Base-by-base conservation (phyloP, 805 yeast genomes). In the Yamadazyma takamatsuzukensis region DNA sequence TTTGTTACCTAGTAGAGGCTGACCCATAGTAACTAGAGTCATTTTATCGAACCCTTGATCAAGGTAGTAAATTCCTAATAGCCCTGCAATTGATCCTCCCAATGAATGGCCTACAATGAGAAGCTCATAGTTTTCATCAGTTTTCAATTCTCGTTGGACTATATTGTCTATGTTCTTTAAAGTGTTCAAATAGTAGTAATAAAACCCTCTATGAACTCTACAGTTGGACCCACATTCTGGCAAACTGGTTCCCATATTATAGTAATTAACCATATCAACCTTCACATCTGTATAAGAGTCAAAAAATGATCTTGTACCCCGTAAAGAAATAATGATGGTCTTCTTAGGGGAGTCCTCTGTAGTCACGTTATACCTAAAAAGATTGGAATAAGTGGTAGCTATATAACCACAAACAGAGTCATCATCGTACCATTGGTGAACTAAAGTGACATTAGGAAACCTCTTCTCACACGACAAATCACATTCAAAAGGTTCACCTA, bases 271-370 rank as follows among this genome's bases (percentile, higher is more conserved):
- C 61, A 61, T 64, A 25, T 56, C 63, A 6, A 65, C 56, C 27
- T 59, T 56, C 21, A 67, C 37, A 40, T 68, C 73, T 0, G 70
- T 45, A 15, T 57, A 50, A 4, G 68, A 52, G 39, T 68, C 73
- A 16, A 48, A 47, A 6, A 66, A 30, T 0, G 72, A 65, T n/a
- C 65, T 42, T 2, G 73, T 68, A 1, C 74, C 74, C 30, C 74
- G 45, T 13, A 68, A 48, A 1, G 70, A 54, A 0, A 68, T 41
- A 9, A 57, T 47, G 4, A 68, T 39, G 0, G 64, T 58, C 33
- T 54, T 54, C 24, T 45, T 51, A 5, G 44, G 45, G 2, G 25
- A 5, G 2, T 27, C 21, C 3, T 37, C 34, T 8, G 34, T 42
- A 10, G 15, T 12, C 15, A 12, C 15, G 5, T 46, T 34, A 29